Evolutionary conservation across 345 rosid genomes (phyloP), one percentile per base, ranked within the genome.

Genomic region (Noccaea caerulescens): DNA sequence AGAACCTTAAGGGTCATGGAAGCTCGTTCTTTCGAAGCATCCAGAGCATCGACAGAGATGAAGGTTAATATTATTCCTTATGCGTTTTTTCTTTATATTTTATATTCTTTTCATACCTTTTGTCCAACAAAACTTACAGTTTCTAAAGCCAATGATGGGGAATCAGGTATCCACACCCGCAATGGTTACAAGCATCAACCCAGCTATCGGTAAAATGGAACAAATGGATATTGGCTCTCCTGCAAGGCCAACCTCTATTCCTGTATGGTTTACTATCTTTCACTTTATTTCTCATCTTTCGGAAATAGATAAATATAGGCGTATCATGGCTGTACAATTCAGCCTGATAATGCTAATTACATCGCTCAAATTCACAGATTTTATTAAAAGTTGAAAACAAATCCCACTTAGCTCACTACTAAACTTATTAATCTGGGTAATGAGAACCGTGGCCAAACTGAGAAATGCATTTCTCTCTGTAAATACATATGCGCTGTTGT

Each of bases 1-100:
- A 77, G 88, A 80, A 69, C 73, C 39, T 73, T 85, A 36, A 78
- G 84, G 64, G 79, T 80, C 37, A 69, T 72, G 66, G 93, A 87
- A 56, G 70, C 76, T 58, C 81, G 76, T 58, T 76, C 85, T 69
- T 80, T 71, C 77, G 80, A 84, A 64, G 74, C 80, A 58, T 79
- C 85, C 36, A 81, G 76, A 84, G 73, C 79, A 36, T 58, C 72
- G 64, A 58, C 66, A 52, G 72, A 71, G 47, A 71, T 72, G 76
- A 71, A 70, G 76, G 76, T 66, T 59, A 50, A 16, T 16, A 49
- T 27, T 18, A 32, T 32, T 54, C 32, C 54, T 55, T 54, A 41
- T 54, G 42, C 10, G 43, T 18, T 11, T 68, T 34, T 42, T 20
- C 1, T 20, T 45, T 58, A 7, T 36, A 0, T 12, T 34, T 34